These are phyloP conservation scores for Ciborinia camelliae DNA, from an alignment of 2,329 filamentous ascomycete genomes.

Conservation along the genomic window DNA sequence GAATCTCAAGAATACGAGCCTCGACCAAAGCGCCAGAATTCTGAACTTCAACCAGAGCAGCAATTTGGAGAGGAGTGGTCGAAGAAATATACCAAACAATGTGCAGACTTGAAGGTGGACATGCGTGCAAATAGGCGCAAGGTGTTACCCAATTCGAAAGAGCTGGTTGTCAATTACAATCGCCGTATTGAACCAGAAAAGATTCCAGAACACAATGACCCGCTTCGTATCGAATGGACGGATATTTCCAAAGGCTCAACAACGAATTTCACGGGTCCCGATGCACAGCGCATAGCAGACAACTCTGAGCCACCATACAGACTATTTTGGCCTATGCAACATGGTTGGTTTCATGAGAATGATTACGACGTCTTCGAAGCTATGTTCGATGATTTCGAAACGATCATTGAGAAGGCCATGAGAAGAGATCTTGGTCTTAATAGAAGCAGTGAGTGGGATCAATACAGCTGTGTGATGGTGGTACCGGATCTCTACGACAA, in stretches of 20 bases:
- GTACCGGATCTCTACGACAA: conserved; percentile 98
- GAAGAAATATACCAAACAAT: conserved; percentile 76
- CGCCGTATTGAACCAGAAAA: conserved; percentile 76
- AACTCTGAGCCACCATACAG: conserved; percentile 86
- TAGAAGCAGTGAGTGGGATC: conserved; percentile 75
- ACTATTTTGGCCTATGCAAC: conserved; percentile 84
- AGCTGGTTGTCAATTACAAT: conserved; percentile 93
- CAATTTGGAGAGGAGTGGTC: conserved; percentile 81
- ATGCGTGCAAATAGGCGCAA: conserved; percentile 94
- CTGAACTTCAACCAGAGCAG: conserved; percentile 60
- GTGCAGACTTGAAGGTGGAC: conserved; percentile 78
- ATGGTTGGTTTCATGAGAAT: conserved; percentile 85
- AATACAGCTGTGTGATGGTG: conserved; percentile 95
- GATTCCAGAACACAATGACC: conserved; percentile 93
- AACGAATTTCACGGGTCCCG: conserved; percentile 63
- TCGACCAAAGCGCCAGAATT: conserved; percentile 68
- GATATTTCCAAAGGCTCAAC: conserved; percentile 65
- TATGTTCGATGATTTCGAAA: conserved; percentile 81
- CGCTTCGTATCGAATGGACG: conserved; percentile 92
- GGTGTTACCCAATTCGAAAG: conserved; percentile 95
- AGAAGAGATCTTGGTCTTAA: conserved; percentile 77
- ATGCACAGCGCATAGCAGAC: conserved; percentile 84
- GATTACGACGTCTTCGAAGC: conserved; percentile 80
- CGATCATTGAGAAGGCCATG: conserved; percentile 81
- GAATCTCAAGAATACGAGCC: conserved; percentile 82